Evolutionary conservation across 306 rosid species (phyloP).

Genomic region (Comarum palustre): DNA sequence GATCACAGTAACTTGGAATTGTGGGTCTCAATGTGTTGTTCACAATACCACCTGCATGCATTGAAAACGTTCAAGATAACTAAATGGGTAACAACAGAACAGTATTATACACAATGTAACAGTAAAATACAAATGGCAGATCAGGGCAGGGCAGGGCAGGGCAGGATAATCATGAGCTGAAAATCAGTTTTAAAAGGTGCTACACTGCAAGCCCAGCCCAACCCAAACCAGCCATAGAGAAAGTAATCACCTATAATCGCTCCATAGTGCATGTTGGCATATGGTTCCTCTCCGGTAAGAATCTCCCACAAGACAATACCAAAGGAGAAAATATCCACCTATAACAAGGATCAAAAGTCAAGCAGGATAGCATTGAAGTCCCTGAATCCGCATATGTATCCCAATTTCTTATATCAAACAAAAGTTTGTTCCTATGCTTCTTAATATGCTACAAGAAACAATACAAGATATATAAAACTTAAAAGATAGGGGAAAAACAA

Average conservation of each 20-base stretch:
- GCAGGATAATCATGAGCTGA: neutral
- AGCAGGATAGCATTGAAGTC: conserved; percentile 18
- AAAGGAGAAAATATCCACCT: conserved; percentile 94
- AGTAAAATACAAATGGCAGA: neutral
- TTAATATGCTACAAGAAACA: neutral
- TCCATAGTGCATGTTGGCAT: conserved; percentile 96
- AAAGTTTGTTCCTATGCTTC: neutral
- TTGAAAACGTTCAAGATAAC: neutral
- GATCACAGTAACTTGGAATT: conserved; percentile 75
- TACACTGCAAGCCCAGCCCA: neutral
- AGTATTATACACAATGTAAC: neutral
- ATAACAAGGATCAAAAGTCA: conserved; percentile 17
- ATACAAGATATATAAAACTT: neutral
- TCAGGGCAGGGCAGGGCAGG: neutral
- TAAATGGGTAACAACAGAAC: neutral
- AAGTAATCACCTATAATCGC: conserved; percentile 69
- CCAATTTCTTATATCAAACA: neutral
- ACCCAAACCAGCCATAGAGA: neutral
- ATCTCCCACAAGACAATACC: conserved; percentile 95
- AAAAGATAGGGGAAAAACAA: neutral
- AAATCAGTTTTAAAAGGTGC: neutral
- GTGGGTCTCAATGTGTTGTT: conserved; percentile 86
- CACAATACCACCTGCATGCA: conserved; percentile 81
- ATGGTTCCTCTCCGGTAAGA: conserved; percentile 94
- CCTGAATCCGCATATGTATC: neutral